Evolutionary conservation across 2,329 filamentous ascomycete species (phyloP).

Genomic region (Aspergillus sp.): DNA sequence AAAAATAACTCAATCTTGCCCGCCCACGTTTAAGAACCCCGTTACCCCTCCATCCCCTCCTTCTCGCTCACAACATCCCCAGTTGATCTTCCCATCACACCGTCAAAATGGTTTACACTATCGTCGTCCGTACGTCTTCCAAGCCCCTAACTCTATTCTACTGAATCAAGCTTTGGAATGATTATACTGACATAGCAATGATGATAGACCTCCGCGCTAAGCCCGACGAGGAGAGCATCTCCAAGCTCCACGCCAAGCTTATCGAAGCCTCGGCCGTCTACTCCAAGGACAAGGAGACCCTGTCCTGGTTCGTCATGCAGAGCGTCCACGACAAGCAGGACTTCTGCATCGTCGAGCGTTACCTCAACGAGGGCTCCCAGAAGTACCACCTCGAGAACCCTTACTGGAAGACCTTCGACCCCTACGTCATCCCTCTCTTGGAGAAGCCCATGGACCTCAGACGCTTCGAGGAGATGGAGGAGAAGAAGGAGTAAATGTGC

Average conservation of each 20-base stretch:
- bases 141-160: background rate
- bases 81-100: background rate
- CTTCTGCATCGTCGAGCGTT: constrained; percentile 76
- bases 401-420: constrained; percentile 76
- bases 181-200: background rate
- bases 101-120: constrained; percentile 17
- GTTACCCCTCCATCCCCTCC: constrained; percentile 3
- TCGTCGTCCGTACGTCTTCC: constrained; percentile 16
- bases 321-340: constrained; percentile 66
- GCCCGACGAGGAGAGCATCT: constrained; percentile 25
- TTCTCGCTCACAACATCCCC: background rate
- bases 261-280: constrained; percentile 74
- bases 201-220: constrained; percentile 15
- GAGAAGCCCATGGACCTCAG: constrained; percentile 70
- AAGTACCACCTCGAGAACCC: constrained; percentile 68
- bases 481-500: constrained; percentile 57
- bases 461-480: constrained; percentile 65
- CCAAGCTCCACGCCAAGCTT: constrained; percentile 70
- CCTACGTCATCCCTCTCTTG: constrained; percentile 69
- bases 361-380: constrained; percentile 63
- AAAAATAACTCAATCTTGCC: background rate
- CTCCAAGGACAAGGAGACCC: constrained; percentile 69
- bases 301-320: constrained; percentile 78
- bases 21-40: background rate
- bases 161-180: background rate